These are phyloP conservation scores for Fusarium tupiense DNA, from an alignment of 2,329 filamentous ascomycete species.

Conservation along the genomic window DNA sequence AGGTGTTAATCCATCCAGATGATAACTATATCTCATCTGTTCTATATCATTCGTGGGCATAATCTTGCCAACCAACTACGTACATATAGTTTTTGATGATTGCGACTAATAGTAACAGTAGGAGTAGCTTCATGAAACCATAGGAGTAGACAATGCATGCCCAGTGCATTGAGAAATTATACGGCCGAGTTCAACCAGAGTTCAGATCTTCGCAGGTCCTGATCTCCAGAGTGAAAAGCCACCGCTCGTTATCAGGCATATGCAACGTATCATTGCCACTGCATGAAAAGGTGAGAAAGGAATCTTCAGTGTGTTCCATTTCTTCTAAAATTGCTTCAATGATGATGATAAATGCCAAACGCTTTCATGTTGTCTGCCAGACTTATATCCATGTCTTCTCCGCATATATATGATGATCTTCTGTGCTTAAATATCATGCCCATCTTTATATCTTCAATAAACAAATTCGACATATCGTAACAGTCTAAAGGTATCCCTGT, in stretches of 20 bases:
- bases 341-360: slow-evolving; percentile 19
- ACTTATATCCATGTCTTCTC: slow-evolving; percentile 14
- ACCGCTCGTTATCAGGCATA: not conserved
- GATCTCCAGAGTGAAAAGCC: not conserved
- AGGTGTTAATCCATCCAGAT: not conserved
- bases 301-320: slow-evolving; percentile 17
- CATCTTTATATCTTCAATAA: slow-evolving; percentile 27
- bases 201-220: not conserved
- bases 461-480: slow-evolving; percentile 38
- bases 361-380: slow-evolving; percentile 15
- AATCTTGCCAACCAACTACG: not conserved
- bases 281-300: not conserved
- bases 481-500: slow-evolving; percentile 46
- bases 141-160: not conserved
- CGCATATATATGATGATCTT: slow-evolving; percentile 20
- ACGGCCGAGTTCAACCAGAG: not conserved
- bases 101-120: too few relatives aligned
- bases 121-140: not conserved
- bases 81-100: not conserved
- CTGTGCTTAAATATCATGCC: slow-evolving; percentile 15
- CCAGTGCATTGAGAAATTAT: not conserved
- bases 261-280: not conserved
- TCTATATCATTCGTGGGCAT: not conserved
- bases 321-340: slow-evolving; percentile 24
- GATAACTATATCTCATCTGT: too few relatives aligned